These are phyloP conservation scores for Pyrenula aspistea DNA, from an alignment of 495 filamentous ascomycete genomes.

Conservation along the genomic window DNA sequence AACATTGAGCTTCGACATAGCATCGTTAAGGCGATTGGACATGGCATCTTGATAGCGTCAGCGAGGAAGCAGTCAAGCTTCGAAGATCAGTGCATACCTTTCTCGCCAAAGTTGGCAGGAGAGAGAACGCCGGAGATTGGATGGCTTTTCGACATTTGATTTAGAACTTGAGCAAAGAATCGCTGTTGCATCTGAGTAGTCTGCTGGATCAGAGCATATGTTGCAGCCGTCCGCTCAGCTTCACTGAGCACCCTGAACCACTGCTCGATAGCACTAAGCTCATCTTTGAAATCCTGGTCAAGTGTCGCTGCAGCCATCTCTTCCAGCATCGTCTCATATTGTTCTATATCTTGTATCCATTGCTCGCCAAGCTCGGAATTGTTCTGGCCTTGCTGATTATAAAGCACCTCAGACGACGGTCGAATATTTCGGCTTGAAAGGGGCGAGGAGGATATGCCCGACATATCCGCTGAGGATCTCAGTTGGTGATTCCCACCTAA, in stretches of 20 bases:
- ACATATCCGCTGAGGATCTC: slow-evolving; percentile 95
- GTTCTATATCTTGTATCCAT: slow-evolving; percentile 97
- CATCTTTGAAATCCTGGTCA: slow-evolving; percentile 99
- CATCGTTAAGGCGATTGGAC: slow-evolving; percentile 91
- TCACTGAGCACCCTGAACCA: slow-evolving; percentile 98
- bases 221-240: slow-evolving; percentile 85
- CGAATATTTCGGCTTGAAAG: slow-evolving; percentile 70
- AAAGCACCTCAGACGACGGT: slow-evolving; percentile 87
- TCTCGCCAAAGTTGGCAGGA: slow-evolving; percentile 88
- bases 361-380: slow-evolving; percentile 82
- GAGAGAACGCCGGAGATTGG: slow-evolving; percentile 95
- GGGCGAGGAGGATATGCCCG: slow-evolving; percentile 63
- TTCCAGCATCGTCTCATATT: slow-evolving; percentile 92
- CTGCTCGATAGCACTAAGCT: slow-evolving; percentile 96
- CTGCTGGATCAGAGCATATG: slow-evolving; percentile 93
- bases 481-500: slow-evolving; percentile 73
- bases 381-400: slow-evolving; percentile 57
- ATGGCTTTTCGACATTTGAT: slow-evolving; percentile 97
- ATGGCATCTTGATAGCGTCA: slow-evolving; percentile 62
- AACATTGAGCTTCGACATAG: slow-evolving; percentile 88
- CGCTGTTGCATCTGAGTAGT: slow-evolving; percentile 98
- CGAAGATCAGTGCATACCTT: slow-evolving; percentile 45
- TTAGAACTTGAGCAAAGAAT: slow-evolving; percentile 96
- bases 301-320: slow-evolving; percentile 97
- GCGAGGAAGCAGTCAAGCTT: background rate